These are phyloP conservation scores for Jacaranda copaia DNA, from an alignment of 257 asterid species.

Conservation along the genomic window DNA sequence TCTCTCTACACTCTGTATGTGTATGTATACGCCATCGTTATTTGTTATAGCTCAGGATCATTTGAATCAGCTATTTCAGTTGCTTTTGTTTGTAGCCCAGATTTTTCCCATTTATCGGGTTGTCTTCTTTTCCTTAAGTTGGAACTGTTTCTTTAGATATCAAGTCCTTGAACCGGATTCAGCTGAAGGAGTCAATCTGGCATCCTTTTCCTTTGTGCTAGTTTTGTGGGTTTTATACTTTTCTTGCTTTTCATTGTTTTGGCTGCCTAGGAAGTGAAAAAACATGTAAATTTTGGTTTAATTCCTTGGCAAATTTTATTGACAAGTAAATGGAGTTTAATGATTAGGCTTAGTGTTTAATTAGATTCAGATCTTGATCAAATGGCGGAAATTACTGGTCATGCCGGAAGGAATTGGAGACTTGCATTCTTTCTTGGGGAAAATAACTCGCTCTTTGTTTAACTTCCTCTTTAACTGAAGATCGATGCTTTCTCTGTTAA, in stretches of 20 bases:
- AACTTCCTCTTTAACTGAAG: too few relatives aligned
- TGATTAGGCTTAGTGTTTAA: not conserved
- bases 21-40: not conserved
- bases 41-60: not conserved
- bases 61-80: not conserved
- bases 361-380: slow-evolving; percentile 11
- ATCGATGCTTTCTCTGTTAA: not conserved
- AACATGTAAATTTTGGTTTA: not conserved
- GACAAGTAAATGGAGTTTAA: slow-evolving; percentile 9
- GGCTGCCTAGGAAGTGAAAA: not conserved
- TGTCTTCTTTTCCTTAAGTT: not conserved
- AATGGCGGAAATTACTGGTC: not conserved
- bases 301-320: not conserved
- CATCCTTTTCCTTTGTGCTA: not conserved
- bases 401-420: not conserved
- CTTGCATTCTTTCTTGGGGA: not conserved
- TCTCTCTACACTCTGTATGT: not conserved
- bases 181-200: not conserved
- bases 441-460: not conserved
- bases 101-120: not conserved
- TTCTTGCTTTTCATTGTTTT: not conserved
- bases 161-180: not conserved
- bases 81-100: not conserved
- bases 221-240: not conserved
- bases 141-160: not conserved